Evolutionary conservation across 768 basidiomycete genomes (phyloP), one percentile per base, ranked within the genome.

Genomic region (Vararia minispora): DNA sequence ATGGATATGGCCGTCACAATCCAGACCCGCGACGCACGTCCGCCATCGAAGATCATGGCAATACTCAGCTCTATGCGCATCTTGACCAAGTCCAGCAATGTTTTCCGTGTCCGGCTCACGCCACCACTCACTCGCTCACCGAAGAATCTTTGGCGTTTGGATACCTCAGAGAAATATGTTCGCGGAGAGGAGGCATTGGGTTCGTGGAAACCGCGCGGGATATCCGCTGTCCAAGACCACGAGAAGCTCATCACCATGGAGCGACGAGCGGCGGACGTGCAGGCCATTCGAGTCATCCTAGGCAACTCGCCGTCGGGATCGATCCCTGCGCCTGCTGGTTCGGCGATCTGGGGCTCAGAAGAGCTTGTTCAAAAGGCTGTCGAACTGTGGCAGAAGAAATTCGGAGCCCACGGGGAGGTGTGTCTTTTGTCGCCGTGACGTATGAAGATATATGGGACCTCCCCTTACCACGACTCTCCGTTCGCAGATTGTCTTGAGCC

Each of bases 121-220:
- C 91, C 94, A 10, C 83, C 87, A 12, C 62, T 87, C 44, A 89
- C 87, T 14, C 77, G 88, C 30, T 90, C 84, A 1, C 73, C 88
- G 2, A 77, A 77, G 54, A 91, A 97, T 46, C 66, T 99, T 11
- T 97, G 94, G 95, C 68, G 91, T 28, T 65, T 98, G 36, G 90
- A 99, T 61, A 97, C 94, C 1, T 79, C 86, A 21, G 84, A 87
- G 60, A 92, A 90, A 56, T 97, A 92, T 58, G 91, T 99, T 0
- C 72, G 80, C 31, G 94, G 94, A 6, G 92, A 98, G 56, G 92
- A 97, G 51, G 58, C 68, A 3, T 67, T 98, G 21, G 77, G 71
- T 5, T 58, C 68, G 14, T 98, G 94, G 92, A 83, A 77, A 48
- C 79, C 92, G 30, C 72, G 92, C 31, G 88, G 92, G 7, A 71